Evolutionary conservation across 805 yeast genomes (phyloP).

Genomic region (Pichia sporocuriosa): DNA sequence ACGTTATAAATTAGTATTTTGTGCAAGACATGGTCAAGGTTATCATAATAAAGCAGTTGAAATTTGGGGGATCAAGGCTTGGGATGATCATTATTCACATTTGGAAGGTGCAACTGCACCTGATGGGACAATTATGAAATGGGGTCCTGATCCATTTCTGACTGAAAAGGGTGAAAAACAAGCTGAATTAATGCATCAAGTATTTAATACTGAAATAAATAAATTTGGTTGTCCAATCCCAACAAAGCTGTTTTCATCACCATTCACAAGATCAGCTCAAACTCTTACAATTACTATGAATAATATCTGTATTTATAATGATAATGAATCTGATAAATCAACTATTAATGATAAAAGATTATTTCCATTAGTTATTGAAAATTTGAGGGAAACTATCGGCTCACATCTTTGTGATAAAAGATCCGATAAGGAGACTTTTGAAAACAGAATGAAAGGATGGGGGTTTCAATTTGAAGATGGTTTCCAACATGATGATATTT

Average conservation of each 20-base stretch:
- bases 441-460: slow-evolving; percentile 33
- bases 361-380: slow-evolving; percentile 34
- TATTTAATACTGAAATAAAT: slow-evolving; percentile 37
- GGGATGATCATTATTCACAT: slow-evolving; percentile 51
- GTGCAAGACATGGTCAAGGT: slow-evolving; percentile 69
- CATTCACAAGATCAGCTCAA: slow-evolving; percentile 56
- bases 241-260: slow-evolving; percentile 48
- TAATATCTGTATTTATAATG: slow-evolving; percentile 29
- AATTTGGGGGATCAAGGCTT: slow-evolving; percentile 48
- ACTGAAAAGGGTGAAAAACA: slow-evolving; percentile 51
- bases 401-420: slow-evolving; percentile 55
- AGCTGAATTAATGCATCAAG: slow-evolving; percentile 41
- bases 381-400: slow-evolving; percentile 56
- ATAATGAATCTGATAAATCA: slow-evolving; percentile 13
- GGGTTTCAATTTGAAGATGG: slow-evolving; percentile 40
- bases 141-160: slow-evolving; percentile 57
- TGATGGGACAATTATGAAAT: slow-evolving; percentile 43
- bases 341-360: slow-evolving; percentile 14
- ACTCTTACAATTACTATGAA: slow-evolving; percentile 50
- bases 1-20: slow-evolving; percentile 41
- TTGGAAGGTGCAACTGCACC: slow-evolving; percentile 32
- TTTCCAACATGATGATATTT: slow-evolving; percentile 43
- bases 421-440: slow-evolving; percentile 33
- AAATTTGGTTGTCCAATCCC: slow-evolving; percentile 50
- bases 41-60: slow-evolving; percentile 51